Base-by-base conservation (phyloP, 2,329 filamentous ascomycete species). In the Gliomastix tumulicola region DNA sequence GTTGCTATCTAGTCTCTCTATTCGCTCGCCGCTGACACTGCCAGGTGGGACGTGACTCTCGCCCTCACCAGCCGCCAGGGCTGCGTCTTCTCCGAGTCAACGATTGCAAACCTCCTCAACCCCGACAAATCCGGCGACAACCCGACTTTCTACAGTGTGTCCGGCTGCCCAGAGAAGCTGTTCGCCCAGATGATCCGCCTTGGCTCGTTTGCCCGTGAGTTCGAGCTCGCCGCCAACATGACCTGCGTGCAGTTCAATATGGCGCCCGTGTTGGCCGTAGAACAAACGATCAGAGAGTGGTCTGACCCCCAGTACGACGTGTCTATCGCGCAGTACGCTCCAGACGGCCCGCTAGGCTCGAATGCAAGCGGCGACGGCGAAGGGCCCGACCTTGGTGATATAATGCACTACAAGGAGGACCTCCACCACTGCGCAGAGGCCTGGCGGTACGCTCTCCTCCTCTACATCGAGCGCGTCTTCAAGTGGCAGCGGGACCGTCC, bases 381-480 rank as follows among this genome's bases (percentile, higher is more conserved):
- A 33, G 43, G 38, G n/a, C n/a, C n/a, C n/a, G n/a, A n/a, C n/a
- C n/a, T n/a, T n/a, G n/a, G n/a, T n/a, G n/a, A n/a, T n/a, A n/a
- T 38, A 12, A 32, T 35, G 8, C 36, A 47, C 18, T 44, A 47
- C 28, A 41, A 40, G 7, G 34, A 49, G 33, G 55, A 59, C 37
- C 44, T 50, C 2, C 48, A 55, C 30, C 53, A 60, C 38, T 59
- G 55, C 36, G 49, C 54, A 12, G 55, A 60, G 32, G 54, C 57
- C 2, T 60, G 56, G 57, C 37, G 56, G 16, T 48, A 52, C 27
- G 47, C 52, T 5, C 38, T 59, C 9, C 45, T 59, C 7, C 45
- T 60, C 6, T 60, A 58, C 40, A 51, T 57, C 30, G 41, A 46
- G 28, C 43, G 46, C 2, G 50, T 58, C 2, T 59, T 60, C 40